Base-by-base conservation (phyloP, 345 rosid genomes). In the Streptanthus diversifolius region DNA sequence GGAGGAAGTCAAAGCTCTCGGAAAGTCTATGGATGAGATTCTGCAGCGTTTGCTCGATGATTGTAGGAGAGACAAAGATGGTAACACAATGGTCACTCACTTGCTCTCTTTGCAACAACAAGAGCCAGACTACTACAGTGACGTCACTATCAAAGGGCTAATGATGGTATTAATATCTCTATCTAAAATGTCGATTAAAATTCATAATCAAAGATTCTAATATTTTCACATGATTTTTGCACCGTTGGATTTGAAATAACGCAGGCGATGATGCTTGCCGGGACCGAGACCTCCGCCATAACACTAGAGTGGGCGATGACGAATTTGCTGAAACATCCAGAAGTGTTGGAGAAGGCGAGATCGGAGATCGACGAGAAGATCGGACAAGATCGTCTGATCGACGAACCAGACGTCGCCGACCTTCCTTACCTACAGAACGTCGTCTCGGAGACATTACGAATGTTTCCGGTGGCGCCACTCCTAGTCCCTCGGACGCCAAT, bases 251-350 rank as follows among this genome's bases (percentile, higher is more conserved):
- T 10, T 21, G 10, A 49, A 11, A 13, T 25, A 11, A 27, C 36
- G 57, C 55, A 68, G 75, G 25, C 66, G 10, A 69, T 87, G 32
- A 69, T 87, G 52, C 19, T 51, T 9, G 92, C 89, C 0, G 96
- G 91, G 47, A 82, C 88, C 0, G 87, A 88, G 8, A 88, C 96
- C 6, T 82, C 91, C 5, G 80, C 82, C 0, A 67, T 57, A 5
- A 83, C 89, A 0, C 18, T 88, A 77, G 97, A 90, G 44, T 86
- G 92, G 97, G 85, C 82, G 7, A 40, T 84, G 71, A 74, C 90
- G 7, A 82, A 77, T 44, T 14, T 88, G 32, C 70, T 88, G 0
- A 88, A 79, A 67, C 58, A 90, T 27, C 90, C 87, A 0, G 30
- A 80, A 8, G 66, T 66, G 1, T 4, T 90, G 18, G 32, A 61